Percentiles rank a stretch among this genome's conserved stretches.
phyloP scores from a whole-genome alignment of 495 filamentous ascomycete genomes.

The Talaromyces stipitatus region DNA sequence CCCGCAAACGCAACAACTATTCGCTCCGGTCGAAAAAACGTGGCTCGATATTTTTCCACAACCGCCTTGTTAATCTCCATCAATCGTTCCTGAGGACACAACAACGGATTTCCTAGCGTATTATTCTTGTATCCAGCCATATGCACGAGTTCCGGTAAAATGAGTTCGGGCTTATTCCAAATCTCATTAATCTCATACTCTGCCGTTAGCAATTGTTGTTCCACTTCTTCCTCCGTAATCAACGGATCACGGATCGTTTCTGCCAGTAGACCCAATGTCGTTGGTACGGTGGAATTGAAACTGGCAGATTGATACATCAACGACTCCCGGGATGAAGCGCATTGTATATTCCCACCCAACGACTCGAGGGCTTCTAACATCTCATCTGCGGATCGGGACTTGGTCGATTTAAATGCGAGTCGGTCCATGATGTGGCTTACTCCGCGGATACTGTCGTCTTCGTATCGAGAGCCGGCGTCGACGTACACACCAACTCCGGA shows the following conservation, averaged over 20 bases:
- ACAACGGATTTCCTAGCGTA: conserved; percentile 85
- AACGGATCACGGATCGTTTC: conserved; percentile 88
- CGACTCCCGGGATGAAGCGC: conserved; percentile 87
- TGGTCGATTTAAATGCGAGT: conserved; percentile 92
- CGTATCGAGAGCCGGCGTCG: conserved; percentile 92
- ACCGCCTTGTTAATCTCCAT: conserved; percentile 63
- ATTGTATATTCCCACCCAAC: conserved; percentile 91
- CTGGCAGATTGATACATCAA: conserved; percentile 99
- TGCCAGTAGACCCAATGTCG: conserved; percentile 76
- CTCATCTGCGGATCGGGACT: conserved; percentile 61
- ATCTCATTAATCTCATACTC: conserved; percentile 96
- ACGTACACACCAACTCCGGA: conserved; percentile 94
- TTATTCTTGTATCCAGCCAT: conserved; percentile 92
- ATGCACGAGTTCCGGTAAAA: conserved; percentile 90
- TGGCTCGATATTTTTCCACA: conserved; percentile 70
- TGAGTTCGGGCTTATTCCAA: conserved; percentile 94
- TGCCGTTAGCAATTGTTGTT: conserved; percentile 79
- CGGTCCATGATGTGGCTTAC: conserved; percentile 96
- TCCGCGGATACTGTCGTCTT: conserved; percentile 75
- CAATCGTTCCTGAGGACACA: conserved; percentile 84
- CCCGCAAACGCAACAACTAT: conserved; percentile 95
- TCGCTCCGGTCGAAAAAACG: conserved; percentile 81
- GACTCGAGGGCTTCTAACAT: conserved; percentile 82
- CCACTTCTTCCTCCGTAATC: conserved; percentile 85
- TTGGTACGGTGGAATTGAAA: conserved; percentile 88